Evolutionary conservation across 495 filamentous ascomycete genomes (phyloP), one percentile per base, ranked within the genome.

Genomic region (Penicillium atrosanguineum): DNA sequence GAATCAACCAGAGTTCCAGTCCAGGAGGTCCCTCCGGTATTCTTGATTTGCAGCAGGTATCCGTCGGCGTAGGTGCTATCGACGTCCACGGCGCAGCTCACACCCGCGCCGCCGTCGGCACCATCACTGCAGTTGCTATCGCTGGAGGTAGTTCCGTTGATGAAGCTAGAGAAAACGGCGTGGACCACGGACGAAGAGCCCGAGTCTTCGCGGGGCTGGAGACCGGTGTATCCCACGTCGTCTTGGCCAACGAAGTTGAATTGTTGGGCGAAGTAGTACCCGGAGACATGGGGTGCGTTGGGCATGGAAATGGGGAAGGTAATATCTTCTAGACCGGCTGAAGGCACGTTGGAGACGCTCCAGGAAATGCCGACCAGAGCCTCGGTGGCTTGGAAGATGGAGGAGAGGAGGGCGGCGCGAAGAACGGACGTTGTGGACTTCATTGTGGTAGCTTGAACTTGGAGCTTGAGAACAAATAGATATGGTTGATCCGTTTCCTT

Each of bases 121-220:
- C 64, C 66, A 28, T 67, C 49, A 21, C 36, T 52, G 53, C 66
- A 69, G 55, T 67, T 65, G 2, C 29, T 29, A 19, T 61, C 55
- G 18, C 11, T 38, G 12, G 51, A 57, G 16, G 59, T 63, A 1
- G 62, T 60, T 5, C 66, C 66, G 0, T 28, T 37, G 9, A 67
- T 48, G 44, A 67, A 69, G 55, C 66, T 69, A 29, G 61, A 65
- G 59, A 69, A 69, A 4, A 53, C 66, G 20, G 50, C 66, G 57
- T 69, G 66, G 36, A 69, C 34, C 40, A 67, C 46, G 38, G 57
- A 49, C 9, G 48, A 19, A 18, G 55, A 59, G 36, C 38, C 21
- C 0, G 28, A 21, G 19, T 54, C 45, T 26, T 52, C 39, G 37
- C 61, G 58, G 4, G 65, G 65, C 29, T 69, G 65, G 11, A 69